A percentile compares a stretch with the other conserved stretches of the same genome.
These are phyloP conservation scores for Anacardium occidentale DNA, from an alignment of 345 rosid genomes.

Conservation along the genomic window DNA sequence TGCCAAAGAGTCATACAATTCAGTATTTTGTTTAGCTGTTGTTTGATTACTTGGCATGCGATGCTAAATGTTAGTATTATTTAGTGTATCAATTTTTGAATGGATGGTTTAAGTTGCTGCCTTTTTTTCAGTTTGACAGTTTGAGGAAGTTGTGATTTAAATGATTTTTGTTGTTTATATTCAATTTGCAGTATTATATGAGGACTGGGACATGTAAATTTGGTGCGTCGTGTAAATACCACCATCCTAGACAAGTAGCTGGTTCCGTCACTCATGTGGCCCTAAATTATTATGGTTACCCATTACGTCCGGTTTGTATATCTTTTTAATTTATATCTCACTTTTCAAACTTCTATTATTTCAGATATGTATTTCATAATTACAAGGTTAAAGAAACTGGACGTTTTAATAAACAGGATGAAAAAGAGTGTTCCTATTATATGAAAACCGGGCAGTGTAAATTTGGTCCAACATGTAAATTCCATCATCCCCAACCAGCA, in stretches of 20 bases:
- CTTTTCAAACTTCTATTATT: neutral
- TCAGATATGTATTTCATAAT: neutral
- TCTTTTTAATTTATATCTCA: neutral
- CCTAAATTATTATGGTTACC: conserved; percentile 70
- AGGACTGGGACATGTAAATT: conserved; percentile 88
- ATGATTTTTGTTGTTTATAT: conserved; percentile 13
- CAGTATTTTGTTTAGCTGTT: neutral
- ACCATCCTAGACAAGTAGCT: conserved; percentile 80
- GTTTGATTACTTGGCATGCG: neutral
- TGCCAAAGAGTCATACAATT: too few species aligned
- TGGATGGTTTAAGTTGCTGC: neutral
- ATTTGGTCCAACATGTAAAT: conserved; percentile 80
- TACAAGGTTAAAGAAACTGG: conserved; percentile 1
- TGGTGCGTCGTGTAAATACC: conserved; percentile 91
- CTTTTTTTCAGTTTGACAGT: neutral
- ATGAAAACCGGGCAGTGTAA: conserved; percentile 89
- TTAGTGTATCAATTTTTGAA: neutral
- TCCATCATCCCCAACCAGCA: conserved; percentile 77
- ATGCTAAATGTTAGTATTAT: neutral
- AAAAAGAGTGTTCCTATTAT: conserved; percentile 84
- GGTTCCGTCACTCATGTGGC: conserved; percentile 51
- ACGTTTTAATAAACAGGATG: conserved; percentile 57
- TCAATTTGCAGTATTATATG: conserved; percentile 66
- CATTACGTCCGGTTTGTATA: conserved; percentile 80
- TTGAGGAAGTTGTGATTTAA: conserved; percentile 3